phyloP scores from a whole-genome alignment of 805 yeast species.

The Saccharomycopsis lassenensis region DNA sequence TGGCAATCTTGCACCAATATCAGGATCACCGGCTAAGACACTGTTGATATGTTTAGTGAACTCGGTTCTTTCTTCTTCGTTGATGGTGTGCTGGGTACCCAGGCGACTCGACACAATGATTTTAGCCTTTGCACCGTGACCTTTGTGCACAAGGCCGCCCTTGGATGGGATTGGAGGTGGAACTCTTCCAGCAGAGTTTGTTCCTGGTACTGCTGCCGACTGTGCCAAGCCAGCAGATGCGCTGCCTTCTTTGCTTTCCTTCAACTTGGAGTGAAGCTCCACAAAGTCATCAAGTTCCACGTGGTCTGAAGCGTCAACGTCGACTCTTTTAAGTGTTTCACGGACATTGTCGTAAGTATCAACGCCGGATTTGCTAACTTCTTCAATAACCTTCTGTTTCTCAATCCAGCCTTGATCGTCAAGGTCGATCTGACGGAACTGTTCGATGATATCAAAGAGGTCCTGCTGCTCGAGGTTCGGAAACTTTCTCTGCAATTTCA shows the following conservation, averaged over 20 bases:
- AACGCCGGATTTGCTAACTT: slow-evolving; percentile 66
- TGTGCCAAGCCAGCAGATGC: slow-evolving; percentile 20
- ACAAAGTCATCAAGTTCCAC: slow-evolving; percentile 95
- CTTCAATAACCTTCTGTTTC: slow-evolving; percentile 79
- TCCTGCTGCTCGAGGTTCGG: slow-evolving; percentile 83
- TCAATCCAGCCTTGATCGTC: slow-evolving; percentile 95
- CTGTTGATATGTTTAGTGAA: slow-evolving; percentile 93
- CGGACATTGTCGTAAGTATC: slow-evolving; percentile 87
- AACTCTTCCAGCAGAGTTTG: slow-evolving; percentile 21
- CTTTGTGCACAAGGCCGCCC: slow-evolving; percentile 34
- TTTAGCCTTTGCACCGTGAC: slow-evolving; percentile 52
- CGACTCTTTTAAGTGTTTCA: slow-evolving; percentile 82
- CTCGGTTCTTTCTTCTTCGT: slow-evolving; percentile 93
- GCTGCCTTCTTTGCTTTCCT: slow-evolving; percentile 31
- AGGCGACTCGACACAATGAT: slow-evolving; percentile 75
- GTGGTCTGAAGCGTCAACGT: slow-evolving; percentile 93
- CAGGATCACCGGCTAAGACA: slow-evolving; percentile 80
- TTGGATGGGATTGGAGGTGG: slow-evolving; percentile 25
- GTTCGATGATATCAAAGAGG: slow-evolving; percentile 73
- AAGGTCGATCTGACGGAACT: slow-evolving; percentile 72
- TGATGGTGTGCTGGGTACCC: slow-evolving; percentile 91
- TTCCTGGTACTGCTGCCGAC: slow-evolving; percentile 20
- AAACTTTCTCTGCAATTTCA: slow-evolving; percentile 55
- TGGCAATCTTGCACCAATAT: slow-evolving; percentile 77
- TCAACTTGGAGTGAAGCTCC: slow-evolving; percentile 68